Evolutionary conservation across 1,284 basidiomycete genomes (phyloP), one percentile per base, ranked within the genome.

Genomic region (Ganoderma sp.): DNA sequence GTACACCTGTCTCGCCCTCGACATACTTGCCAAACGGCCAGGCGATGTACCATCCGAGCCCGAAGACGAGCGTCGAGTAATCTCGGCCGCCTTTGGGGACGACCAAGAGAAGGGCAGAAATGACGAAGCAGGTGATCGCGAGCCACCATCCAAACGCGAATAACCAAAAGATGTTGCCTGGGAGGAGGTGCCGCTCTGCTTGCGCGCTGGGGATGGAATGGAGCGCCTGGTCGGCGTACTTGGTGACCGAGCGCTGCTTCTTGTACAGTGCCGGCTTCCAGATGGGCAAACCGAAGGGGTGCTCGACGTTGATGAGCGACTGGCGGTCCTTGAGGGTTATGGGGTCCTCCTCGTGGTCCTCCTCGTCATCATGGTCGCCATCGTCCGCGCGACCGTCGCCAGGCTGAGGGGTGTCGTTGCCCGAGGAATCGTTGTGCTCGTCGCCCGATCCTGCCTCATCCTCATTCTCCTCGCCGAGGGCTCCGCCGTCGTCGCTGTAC

Each of bases 21-120:
- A 99, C 95, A 77, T 99, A 99, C 80, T 99, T 99, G 45, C 95
- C 97, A 78, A 99, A 99, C 1, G 98, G 98, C 98, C 98, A 99
- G 43, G 91, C 88, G 67, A 99, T 88, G 79, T 99, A 99, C 90
- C 96, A 97, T 1, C 94, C 97, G 14, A 99, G 83, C 28, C 97
- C 98, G 76, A 91, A 96, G 2, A 98, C 83, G 25, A 99, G 88
- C n/a, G 88, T 88, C 2, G 95, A 90, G 77, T 98, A 99, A 57
- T 90, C 89, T 65, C 84, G 87, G 22, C 96, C 94, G 17, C 97
- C 97, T 61, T 85, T 81, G 19, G 97, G 94, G 22, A 93, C 81
- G 57, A 93, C 71, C 76, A 88, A 92, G 37, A 99, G 81, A 14
- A 98, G 43, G 28, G 83, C 85, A 1, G 94, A 90, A 60, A 93